Conservation (phyloP, 2,329 filamentous ascomycete species). For the Apiospora malaysiana region DNA sequence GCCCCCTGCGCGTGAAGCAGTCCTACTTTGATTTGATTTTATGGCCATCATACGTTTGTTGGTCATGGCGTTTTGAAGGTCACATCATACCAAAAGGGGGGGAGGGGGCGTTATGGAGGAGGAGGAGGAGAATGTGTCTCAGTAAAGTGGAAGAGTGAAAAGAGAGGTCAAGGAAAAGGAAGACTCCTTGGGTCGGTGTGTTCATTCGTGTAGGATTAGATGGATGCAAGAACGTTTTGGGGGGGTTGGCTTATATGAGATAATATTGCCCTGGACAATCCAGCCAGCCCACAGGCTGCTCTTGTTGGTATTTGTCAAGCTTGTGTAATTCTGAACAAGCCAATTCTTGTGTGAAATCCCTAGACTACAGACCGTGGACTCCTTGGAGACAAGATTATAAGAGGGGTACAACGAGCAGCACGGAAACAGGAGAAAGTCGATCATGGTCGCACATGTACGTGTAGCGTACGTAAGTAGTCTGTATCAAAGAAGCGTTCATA, state of each 20-base stretch:
- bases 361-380: not conserved
- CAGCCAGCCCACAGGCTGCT: not conserved
- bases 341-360: not conserved
- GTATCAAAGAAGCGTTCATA: not conserved
- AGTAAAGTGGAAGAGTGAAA: not conserved
- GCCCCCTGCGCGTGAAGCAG: constrained; percentile 3
- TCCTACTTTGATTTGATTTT: not conserved
- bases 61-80: not conserved
- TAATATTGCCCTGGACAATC: not conserved
- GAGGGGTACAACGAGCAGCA: not conserved
- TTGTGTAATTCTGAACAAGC: not conserved
- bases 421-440: not conserved
- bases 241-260: no score
- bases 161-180: not conserved
- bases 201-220: not conserved
- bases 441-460: not conserved
- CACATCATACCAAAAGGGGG: not conserved
- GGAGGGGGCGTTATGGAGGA: not conserved
- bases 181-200: not conserved
- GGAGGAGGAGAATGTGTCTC: not conserved
- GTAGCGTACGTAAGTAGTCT: not conserved
- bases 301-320: not conserved
- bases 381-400: not conserved
- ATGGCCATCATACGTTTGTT: not conserved
- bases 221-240: not conserved